phyloP scores from a whole-genome alignment of 2,329 filamentous ascomycete genomes.

The Bipolaris victoriae region DNA sequence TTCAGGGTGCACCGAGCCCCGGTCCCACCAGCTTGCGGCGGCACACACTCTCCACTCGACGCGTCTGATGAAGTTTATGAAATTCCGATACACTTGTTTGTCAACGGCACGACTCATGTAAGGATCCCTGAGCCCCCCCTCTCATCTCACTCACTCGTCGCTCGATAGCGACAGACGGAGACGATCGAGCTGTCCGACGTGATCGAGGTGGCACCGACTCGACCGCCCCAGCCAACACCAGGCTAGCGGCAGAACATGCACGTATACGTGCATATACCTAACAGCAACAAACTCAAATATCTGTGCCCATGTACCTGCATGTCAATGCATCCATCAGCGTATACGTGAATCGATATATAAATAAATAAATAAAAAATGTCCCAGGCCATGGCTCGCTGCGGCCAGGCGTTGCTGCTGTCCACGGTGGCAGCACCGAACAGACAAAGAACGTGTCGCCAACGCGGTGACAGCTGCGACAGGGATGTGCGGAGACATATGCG shows the following conservation, averaged over 20 bases:
- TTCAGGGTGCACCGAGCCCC: conserved; percentile 6
- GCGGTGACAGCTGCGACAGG: conserved; percentile 17
- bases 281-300: background rate
- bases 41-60: conserved; percentile 3
- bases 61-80: conserved; percentile 2
- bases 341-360: no score
- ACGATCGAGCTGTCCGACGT: background rate
- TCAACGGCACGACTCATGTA: conserved; percentile 5
- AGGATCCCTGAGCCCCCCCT: background rate
- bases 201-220: background rate
- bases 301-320: background rate
- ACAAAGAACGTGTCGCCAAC: background rate
- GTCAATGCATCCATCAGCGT: no score
- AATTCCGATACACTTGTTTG: conserved; percentile 10
- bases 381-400: background rate
- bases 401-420: conserved; percentile 1
- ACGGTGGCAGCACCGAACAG: background rate
- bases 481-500: conserved; percentile 22
- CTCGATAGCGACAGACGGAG: background rate
- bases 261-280: no score
- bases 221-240: background rate
- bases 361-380: no score
- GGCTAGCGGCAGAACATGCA: background rate
- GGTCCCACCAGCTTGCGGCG: conserved; percentile 13
- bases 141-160: conserved; percentile 4